Conservation (phyloP, 208 protist species). For the Blechomonas ayalai region DNA sequence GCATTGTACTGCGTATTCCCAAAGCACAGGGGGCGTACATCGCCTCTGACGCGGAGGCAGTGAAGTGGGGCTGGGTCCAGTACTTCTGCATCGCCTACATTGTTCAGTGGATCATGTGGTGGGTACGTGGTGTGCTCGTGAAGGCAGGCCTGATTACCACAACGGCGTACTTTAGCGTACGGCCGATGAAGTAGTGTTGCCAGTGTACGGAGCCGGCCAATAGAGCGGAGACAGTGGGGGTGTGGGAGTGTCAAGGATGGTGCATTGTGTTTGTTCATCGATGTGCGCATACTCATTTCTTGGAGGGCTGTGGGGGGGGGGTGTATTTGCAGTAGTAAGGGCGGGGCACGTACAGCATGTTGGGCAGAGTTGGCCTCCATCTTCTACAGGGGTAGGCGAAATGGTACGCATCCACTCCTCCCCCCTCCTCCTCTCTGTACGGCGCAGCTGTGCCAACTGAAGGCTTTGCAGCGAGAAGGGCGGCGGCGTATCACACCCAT, state of each 20-base stretch:
- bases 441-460: no score
- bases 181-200: constrained; percentile 8
- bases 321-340: constrained; percentile 1
- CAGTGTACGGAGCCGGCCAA: background rate
- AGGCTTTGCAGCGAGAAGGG: no score
- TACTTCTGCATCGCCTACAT: constrained; percentile 71
- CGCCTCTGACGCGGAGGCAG: constrained; percentile 46
- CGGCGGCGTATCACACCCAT: no score
- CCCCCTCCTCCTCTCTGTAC: no score
- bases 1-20: constrained; percentile 45
- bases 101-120: constrained; percentile 69
- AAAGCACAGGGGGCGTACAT: constrained; percentile 42
- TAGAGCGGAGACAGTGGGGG: background rate
- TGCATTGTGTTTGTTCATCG: background rate
- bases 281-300: constrained; percentile 3
- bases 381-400: no score
- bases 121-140: constrained; percentile 52
- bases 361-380: no score
- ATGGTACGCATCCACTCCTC: no score
- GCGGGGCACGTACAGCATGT: no score
- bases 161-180: constrained; percentile 35
- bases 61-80: constrained; percentile 85
- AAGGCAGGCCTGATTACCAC: constrained; percentile 41
- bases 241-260: background rate
- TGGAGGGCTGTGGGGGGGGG: background rate